Base-by-base conservation (phyloP, 371 early-diverging fungal genomes). In the Mucor racemosus region DNA sequence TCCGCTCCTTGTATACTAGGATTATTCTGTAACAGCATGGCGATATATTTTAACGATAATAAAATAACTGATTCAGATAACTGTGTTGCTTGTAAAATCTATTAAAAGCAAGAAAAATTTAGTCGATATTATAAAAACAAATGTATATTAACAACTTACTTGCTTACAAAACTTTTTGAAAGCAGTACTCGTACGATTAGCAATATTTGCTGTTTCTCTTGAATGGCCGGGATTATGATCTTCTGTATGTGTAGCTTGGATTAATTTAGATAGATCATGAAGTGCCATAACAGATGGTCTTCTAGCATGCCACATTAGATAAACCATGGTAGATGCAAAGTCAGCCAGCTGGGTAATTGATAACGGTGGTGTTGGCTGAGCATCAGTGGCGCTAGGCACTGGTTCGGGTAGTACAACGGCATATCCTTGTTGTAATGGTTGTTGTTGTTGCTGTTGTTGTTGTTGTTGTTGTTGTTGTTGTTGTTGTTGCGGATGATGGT, bases 31-130 rank as follows among this genome's bases (percentile, higher is more conserved):
- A 86, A 63, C 21, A 87, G 74, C 72, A 86, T 84, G 31, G 85
- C 84, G 58, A 87, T 87, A 62, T 86, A 89, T 69, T 87, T 82
- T 14, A 89, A 54, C 0, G 89, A 79, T 7, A 89, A 65, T 1
- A 86, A 65, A 9, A 88, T 81, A 0, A 86, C 89, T 0, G 87
- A 86, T 41, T 84, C 85, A 5, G 89, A 88, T n/a, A 88, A 73
- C 63, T 87, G 87, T 9, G 87, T 88, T 11, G 89, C 86, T 9
- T 69, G 74, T 13, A 87, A 68, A 35, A 87, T 79, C 78, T 77
- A 63, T 34, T 53, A n/a, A 5, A 50, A 11, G 7, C 3, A 26
- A 26, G 26, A 26, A 26, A 26, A 11, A 50, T 21, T 55, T 31
- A 36, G 11, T 7, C 4, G 11, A 9, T 38, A 7, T 9, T 11